phyloP scores from a whole-genome alignment of 2,329 filamentous ascomycete species.

The Stagonosporopsis cucurbitacearum region DNA sequence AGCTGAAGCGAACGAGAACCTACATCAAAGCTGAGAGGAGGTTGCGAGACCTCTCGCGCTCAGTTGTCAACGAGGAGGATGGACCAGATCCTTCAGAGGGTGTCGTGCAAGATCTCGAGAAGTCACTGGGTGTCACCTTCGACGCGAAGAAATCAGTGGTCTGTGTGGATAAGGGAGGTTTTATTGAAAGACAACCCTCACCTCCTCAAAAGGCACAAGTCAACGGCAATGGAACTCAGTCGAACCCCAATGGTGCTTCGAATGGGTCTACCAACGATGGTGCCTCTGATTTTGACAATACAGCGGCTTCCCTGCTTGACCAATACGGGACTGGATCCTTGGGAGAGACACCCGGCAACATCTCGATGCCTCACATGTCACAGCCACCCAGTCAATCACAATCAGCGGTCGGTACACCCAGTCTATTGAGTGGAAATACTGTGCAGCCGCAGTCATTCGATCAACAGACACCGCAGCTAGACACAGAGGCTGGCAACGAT shows the following conservation, averaged over 20 bases:
- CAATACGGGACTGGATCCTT: slow-evolving; percentile 71
- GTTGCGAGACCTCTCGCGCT: slow-evolving; percentile 69
- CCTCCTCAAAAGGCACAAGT: slow-evolving; percentile 37
- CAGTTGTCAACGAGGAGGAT: slow-evolving; percentile 30
- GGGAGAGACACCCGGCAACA: slow-evolving; percentile 65
- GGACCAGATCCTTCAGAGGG: slow-evolving; percentile 66
- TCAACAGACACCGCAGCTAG: slow-evolving; percentile 33
- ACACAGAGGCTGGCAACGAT: slow-evolving; percentile 37
- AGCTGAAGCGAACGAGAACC: slow-evolving; percentile 72
- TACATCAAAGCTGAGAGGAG: slow-evolving; percentile 78
- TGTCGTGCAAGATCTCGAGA: slow-evolving; percentile 77
- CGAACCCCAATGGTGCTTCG: slow-evolving; percentile 43
- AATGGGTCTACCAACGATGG: slow-evolving; percentile 40
- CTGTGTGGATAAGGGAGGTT: slow-evolving; percentile 79
- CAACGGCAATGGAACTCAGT: slow-evolving; percentile 39
- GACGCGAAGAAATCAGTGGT: slow-evolving; percentile 68
- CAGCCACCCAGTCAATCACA: slow-evolving; percentile 64
- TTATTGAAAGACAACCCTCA: slow-evolving; percentile 61
- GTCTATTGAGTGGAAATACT: slow-evolving; percentile 33
- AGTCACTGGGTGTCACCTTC: slow-evolving; percentile 70
- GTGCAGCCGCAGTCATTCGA: slow-evolving; percentile 35
- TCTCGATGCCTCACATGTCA: slow-evolving; percentile 62
- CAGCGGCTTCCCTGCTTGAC: slow-evolving; percentile 68
- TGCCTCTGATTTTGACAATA: slow-evolving; percentile 45
- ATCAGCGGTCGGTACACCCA: slow-evolving; percentile 65